These are phyloP conservation scores for Zhuliangozyma parablackwelliae DNA, from an alignment of 1,139 yeast species.

Conservation along the genomic window DNA sequence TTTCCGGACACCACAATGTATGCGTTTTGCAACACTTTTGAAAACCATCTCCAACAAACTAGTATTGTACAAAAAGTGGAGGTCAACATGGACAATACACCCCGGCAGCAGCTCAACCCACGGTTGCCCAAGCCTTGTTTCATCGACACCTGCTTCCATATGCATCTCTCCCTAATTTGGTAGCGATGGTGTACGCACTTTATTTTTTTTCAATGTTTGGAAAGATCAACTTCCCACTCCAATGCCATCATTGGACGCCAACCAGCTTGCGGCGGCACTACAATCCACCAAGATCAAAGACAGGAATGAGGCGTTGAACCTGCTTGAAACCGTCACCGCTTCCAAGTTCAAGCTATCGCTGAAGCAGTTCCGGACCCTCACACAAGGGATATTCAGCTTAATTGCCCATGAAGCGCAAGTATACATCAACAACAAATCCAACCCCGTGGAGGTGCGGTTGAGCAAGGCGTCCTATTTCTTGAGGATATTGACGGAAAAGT, in stretches of 20 bases:
- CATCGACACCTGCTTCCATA: too few relatives aligned
- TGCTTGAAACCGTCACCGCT: slow-evolving; percentile 29
- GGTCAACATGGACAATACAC: too few relatives aligned
- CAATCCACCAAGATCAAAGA: slow-evolving; percentile 49
- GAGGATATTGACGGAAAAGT: slow-evolving; percentile 25
- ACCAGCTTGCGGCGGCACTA: slow-evolving; percentile 13
- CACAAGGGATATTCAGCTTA: slow-evolving; percentile 34
- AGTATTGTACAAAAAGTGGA: too few relatives aligned
- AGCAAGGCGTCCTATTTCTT: slow-evolving; percentile 37
- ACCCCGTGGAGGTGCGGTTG: slow-evolving; percentile 37
- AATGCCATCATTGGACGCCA: slow-evolving; percentile 10
- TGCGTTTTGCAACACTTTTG: too few relatives aligned
- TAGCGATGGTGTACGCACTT: not conserved
- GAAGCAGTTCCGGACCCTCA: slow-evolving; percentile 23
- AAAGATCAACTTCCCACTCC: not conserved
- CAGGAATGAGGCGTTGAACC: slow-evolving; percentile 46
- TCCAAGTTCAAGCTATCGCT: slow-evolving; percentile 18
- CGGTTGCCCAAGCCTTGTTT: too few relatives aligned
- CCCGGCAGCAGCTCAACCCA: too few relatives aligned
- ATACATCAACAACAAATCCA: slow-evolving; percentile 24
- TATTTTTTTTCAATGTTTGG: not conserved
- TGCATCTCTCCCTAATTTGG: not conserved
- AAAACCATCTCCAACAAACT: too few relatives aligned
- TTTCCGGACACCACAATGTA: too few relatives aligned
- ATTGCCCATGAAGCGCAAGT: slow-evolving; percentile 38